phyloP scores from a whole-genome alignment of 2,329 filamentous ascomycete species.

The Chaetomium sp. region DNA sequence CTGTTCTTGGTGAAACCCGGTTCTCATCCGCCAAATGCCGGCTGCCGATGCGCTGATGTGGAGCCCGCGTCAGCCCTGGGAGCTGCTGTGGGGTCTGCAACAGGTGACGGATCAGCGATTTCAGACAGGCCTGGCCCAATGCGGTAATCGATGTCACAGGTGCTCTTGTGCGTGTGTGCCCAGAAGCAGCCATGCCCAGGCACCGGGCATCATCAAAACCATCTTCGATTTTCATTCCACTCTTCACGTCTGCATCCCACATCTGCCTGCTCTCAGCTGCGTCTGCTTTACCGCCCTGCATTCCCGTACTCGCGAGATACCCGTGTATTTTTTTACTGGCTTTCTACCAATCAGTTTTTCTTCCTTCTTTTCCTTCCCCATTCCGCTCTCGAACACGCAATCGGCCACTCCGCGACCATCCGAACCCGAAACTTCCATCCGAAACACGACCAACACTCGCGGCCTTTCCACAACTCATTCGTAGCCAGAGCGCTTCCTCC shows the following conservation, averaged over 20 bases:
- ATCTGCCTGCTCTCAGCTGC: no score
- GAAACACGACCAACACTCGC: neutral
- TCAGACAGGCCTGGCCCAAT: neutral
- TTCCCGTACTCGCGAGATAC: constrained; percentile 5
- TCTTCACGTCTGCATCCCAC: no score
- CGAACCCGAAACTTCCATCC: neutral
- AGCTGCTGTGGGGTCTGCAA: no score
- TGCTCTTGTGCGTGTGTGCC: constrained; percentile 8
- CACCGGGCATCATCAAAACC: neutral
- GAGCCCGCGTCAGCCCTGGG: no score
- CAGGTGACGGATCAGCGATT: no score
- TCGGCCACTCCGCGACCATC: neutral
- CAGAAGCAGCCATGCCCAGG: neutral
- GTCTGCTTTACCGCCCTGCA: neutral
- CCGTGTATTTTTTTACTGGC: neutral
- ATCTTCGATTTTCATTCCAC: neutral
- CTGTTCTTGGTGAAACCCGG: no score
- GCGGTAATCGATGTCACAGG: constrained; percentile 12
- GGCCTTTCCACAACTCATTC: neutral
- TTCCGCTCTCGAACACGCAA: no score
- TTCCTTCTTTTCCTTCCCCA: no score
- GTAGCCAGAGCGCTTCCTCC: neutral
- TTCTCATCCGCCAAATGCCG: no score
- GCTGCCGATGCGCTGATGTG: no score
- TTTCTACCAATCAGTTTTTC: no score